phyloP scores from a whole-genome alignment of 225 moss, liverwort and hornwort species.

The Climacium dendroides region DNA sequence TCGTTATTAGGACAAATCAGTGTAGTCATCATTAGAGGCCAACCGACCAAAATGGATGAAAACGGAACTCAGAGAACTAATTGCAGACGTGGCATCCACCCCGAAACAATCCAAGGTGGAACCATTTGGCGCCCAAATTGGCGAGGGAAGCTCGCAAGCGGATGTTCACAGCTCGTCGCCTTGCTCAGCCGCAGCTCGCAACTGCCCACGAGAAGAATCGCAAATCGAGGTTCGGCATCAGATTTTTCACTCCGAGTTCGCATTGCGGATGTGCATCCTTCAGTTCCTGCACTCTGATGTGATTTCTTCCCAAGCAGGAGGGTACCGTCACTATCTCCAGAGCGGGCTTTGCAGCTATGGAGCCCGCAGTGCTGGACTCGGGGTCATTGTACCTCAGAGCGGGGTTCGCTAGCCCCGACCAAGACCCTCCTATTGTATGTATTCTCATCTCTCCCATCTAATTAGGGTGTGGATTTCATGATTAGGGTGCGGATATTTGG shows the following conservation, averaged over 20 bases:
- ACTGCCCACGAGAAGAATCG: background rate
- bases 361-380: conserved; percentile 91
- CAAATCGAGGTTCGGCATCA: background rate
- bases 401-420: conserved; percentile 82
- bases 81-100: background rate
- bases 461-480: background rate
- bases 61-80: background rate
- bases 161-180: background rate
- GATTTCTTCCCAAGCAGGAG: background rate
- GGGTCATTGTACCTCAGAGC: conserved; percentile 75
- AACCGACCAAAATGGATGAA: background rate
- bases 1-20: fast-evolving
- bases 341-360: conserved; percentile 43
- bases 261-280: background rate
- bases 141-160: background rate
- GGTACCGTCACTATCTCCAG: background rate
- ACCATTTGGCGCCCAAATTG: background rate
- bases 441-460: background rate
- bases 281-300: background rate
- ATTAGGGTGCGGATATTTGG: background rate
- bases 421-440: conserved; percentile 71
- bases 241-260: background rate
- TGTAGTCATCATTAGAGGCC: no score
- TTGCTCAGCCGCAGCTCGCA: background rate
- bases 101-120: background rate